Conservation (phyloP, 2,329 filamentous ascomycete species). For the Ceratocystis variospora region DNA sequence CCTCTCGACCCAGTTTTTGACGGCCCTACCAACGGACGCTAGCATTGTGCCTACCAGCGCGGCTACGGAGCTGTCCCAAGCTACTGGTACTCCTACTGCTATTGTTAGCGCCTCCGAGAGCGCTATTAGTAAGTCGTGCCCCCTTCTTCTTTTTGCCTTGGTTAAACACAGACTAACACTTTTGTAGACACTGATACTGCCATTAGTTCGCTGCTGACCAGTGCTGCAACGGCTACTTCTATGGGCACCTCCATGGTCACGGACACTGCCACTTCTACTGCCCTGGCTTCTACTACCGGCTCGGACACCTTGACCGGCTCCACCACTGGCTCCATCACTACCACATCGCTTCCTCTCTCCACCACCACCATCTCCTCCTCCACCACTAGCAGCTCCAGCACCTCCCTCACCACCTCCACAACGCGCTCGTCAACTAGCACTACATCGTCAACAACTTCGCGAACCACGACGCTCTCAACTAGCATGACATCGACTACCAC, state of each 20-base stretch:
- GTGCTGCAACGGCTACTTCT: not conserved
- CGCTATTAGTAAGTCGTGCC: not conserved
- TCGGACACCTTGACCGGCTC: not conserved
- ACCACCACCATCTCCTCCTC: not conserved
- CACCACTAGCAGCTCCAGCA: not conserved
- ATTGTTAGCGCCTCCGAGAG: no score
- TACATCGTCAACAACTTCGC: not conserved
- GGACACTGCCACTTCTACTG: not conserved
- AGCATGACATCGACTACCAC: not conserved
- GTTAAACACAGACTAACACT: no score
- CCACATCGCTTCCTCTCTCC: not conserved
- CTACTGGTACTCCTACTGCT: no score
- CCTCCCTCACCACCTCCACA: not conserved
- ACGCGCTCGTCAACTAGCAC: not conserved
- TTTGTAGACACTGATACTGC: not conserved
- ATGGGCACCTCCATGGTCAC: not conserved
- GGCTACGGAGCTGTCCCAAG: not conserved
- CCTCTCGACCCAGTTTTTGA: slow-evolving; percentile 38
- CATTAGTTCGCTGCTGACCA: not conserved
- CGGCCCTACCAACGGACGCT: slow-evolving; percentile 7
- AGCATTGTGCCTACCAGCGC: not conserved
- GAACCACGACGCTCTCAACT: slow-evolving; percentile 7
- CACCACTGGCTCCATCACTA: not conserved
- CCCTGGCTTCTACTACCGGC: not conserved
- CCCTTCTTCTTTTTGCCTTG: no score